Evolutionary conservation across 2,329 filamentous ascomycete species (phyloP).

Genomic region (Coniochaeta pulveracea): DNA sequence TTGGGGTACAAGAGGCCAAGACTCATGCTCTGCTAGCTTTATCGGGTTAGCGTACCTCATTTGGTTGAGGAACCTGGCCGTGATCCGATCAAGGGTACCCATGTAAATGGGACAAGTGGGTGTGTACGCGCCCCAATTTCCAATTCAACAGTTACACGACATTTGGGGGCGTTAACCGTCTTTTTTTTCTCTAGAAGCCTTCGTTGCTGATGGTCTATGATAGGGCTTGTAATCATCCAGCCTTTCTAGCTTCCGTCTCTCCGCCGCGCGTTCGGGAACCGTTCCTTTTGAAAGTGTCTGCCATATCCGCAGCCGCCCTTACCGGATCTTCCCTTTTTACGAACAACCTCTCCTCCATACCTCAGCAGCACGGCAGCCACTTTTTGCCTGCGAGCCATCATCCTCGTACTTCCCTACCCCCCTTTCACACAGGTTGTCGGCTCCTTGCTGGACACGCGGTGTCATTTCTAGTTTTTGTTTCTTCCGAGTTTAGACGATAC

Average conservation of each 20-base stretch:
- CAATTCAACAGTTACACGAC: slow-evolving; percentile 5
- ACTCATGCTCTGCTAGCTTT: no score
- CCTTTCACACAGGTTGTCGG: no score
- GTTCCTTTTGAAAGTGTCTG: slow-evolving; percentile 1
- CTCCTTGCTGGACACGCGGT: no score
- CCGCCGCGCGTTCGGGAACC: no score
- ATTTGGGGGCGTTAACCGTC: no score
- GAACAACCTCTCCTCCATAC: not conserved
- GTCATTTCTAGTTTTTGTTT: not conserved
- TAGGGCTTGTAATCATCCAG: not conserved
- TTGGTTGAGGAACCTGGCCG: slow-evolving; percentile 6
- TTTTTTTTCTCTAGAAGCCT: slow-evolving; percentile 1
- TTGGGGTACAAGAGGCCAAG: no score
- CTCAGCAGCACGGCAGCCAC: slow-evolving; percentile 3
- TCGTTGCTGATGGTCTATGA: no score
- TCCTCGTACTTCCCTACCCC: no score
- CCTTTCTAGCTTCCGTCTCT: slow-evolving; percentile 2
- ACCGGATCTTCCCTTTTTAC: not conserved
- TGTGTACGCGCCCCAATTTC: slow-evolving; percentile 4
- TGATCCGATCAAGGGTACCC: no score
- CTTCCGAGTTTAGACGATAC: not conserved
- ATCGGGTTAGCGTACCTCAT: slow-evolving; percentile 4
- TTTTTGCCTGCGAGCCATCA: no score
- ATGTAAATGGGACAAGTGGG: no score
- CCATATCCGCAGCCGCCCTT: no score